phyloP scores from a whole-genome alignment of 257 asterid genomes.

The Ligustrum vulgare region DNA sequence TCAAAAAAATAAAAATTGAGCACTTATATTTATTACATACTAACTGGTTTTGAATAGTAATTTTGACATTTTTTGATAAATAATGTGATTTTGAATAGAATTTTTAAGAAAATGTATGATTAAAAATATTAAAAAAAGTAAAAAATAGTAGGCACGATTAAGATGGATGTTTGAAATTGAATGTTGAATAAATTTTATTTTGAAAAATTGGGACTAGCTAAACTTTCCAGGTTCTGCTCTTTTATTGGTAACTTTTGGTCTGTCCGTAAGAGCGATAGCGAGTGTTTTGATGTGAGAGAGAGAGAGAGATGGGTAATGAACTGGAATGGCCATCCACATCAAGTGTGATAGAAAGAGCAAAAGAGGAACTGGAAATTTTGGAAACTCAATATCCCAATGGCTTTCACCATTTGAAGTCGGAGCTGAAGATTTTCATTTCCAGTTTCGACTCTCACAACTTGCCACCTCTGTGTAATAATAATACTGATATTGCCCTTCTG shows the following conservation, averaged over 20 bases:
- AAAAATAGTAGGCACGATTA: no score
- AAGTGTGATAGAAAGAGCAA: constrained; percentile 48
- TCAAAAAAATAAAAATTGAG: no score
- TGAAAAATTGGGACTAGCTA: no score
- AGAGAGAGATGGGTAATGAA: constrained; percentile 17
- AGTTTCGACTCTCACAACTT: constrained; percentile 34
- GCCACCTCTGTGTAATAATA: neutral
- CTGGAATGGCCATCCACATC: constrained; percentile 16
- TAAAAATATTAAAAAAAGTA: no score
- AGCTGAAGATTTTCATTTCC: constrained; percentile 52
- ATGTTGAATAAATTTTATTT: no score
- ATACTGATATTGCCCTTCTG: neutral
- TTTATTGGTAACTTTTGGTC: neutral
- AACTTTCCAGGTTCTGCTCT: neutral
- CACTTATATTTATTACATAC: no score
- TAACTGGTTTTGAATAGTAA: no score
- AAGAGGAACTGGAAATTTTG: constrained; percentile 54
- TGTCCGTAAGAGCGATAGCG: neutral
- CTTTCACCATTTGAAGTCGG: constrained; percentile 47
- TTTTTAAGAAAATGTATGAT: no score
- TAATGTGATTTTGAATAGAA: no score
- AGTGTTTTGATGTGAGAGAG: neutral
- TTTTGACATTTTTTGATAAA: no score
- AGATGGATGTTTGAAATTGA: no score
- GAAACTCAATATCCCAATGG: constrained; percentile 53